Evolutionary conservation across 73 alveolate species (phyloP).

Genomic region (Tetrahymena elliotti): DNA sequence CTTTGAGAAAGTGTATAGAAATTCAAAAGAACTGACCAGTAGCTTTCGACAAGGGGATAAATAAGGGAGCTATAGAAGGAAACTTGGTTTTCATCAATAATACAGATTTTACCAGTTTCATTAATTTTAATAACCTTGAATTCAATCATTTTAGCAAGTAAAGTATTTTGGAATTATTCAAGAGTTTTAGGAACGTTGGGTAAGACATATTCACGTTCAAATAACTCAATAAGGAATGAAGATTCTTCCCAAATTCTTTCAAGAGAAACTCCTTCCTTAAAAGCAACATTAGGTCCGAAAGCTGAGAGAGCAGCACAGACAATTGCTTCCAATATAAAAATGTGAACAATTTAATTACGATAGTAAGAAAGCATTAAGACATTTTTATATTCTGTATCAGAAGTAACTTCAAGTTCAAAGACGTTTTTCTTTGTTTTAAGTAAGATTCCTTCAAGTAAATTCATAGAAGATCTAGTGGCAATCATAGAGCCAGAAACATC

Average conservation of each 20-base stretch:
- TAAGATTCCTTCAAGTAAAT: constrained; percentile 29
- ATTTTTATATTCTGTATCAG: constrained; percentile 69
- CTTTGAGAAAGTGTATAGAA: constrained; percentile 42
- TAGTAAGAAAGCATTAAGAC: constrained; percentile 74
- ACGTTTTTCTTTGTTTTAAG: constrained; percentile 63
- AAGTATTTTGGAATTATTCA: constrained; percentile 22
- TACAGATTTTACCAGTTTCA: constrained; percentile 11
- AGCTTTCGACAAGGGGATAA: constrained; percentile 85
- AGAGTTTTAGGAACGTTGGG: constrained; percentile 25
- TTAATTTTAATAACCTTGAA: constrained; percentile 42
- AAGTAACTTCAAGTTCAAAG: constrained; percentile 65
- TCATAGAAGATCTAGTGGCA: constrained; percentile 48
- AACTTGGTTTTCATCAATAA: constrained; percentile 44
- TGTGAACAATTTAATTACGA: constrained; percentile 58
- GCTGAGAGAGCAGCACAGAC: constrained; percentile 63
- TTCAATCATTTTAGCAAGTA: constrained; percentile 41
- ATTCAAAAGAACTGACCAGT: constrained; percentile 72
- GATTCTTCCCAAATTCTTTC: constrained; percentile 62
- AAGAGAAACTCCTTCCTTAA: constrained; percentile 56
- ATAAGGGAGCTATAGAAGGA: constrained; percentile 58
- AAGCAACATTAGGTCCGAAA: constrained; percentile 61
- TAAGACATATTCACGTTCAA: constrained; percentile 61
- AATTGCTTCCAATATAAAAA: constrained; percentile 57
- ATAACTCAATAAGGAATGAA: constrained; percentile 42
- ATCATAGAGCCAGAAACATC: constrained; percentile 42